A percentile compares a stretch with the other conserved stretches of the same genome.
Conservation (phyloP, 805 yeast species). For the Hanseniaspora guilliermondii region DNA sequence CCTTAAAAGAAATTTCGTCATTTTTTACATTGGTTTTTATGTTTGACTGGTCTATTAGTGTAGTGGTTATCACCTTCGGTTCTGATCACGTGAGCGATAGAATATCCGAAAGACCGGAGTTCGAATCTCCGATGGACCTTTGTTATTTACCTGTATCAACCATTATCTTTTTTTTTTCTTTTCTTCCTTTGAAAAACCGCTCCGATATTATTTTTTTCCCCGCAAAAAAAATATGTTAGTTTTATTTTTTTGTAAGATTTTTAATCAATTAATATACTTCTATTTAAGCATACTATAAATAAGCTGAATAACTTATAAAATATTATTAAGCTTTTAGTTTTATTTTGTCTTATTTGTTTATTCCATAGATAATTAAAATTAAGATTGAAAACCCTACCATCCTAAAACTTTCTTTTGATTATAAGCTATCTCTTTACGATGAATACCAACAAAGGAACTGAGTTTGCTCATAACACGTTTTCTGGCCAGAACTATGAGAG, state of each 20-base stretch:
- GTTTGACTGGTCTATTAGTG: constrained; percentile 12
- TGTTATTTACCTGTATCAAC: no score
- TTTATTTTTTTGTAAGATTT: background rate
- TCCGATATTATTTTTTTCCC: background rate
- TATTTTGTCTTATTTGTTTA: no score
- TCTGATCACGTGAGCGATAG: constrained; percentile 7
- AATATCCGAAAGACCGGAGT: constrained; percentile 58
- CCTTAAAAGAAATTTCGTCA: background rate
- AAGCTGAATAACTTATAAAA: no score
- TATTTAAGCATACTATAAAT: no score
- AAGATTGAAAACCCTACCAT: background rate
- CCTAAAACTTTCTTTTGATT: no score
- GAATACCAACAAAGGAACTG: constrained; percentile 24
- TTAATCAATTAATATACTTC: no score
- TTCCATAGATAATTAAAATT: no score
- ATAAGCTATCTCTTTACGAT: background rate
- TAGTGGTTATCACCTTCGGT: constrained; percentile 16
- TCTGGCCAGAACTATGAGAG: constrained; percentile 40
- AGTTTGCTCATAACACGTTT: constrained; percentile 44
- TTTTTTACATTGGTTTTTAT: background rate
- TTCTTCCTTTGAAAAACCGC: no score
- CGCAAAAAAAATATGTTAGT: no score
- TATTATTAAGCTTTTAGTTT: no score
- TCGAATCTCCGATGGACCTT: constrained; percentile 79
- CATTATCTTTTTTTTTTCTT: constrained; percentile 17